Conservation (phyloP, 2,329 filamentous ascomycete genomes). For the Fusarium sp. region DNA sequence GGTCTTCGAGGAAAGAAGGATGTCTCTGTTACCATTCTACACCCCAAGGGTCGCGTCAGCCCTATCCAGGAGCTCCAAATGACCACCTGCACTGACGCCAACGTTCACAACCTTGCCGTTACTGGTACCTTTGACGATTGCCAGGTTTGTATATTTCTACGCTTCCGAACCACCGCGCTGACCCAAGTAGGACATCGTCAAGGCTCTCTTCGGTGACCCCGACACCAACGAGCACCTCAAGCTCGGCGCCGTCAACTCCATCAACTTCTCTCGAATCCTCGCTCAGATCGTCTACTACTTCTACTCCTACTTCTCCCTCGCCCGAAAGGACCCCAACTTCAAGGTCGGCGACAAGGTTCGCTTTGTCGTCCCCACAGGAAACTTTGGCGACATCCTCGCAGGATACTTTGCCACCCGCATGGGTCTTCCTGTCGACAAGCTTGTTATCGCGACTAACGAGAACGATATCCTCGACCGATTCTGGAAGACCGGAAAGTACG, state of each 20-base stretch:
- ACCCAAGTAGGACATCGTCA: slow-evolving; percentile 72
- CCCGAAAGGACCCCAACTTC: slow-evolving; percentile 69
- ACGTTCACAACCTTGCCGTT: slow-evolving; percentile 92
- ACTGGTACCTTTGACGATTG: slow-evolving; percentile 96
- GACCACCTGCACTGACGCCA: slow-evolving; percentile 90
- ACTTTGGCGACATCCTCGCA: slow-evolving; percentile 92
- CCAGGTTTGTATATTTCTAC: slow-evolving; percentile 66
- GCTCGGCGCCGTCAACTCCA: slow-evolving; percentile 94
- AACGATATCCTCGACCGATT: slow-evolving; percentile 98
- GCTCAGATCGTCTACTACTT: slow-evolving; percentile 99
- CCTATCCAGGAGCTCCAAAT: slow-evolving; percentile 97
- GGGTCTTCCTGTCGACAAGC: slow-evolving; percentile 88
- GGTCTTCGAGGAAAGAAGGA: slow-evolving; percentile 96
- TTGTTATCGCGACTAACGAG: slow-evolving; percentile 94
- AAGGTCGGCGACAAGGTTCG: slow-evolving; percentile 76
- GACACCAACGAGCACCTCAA: slow-evolving; percentile 85
- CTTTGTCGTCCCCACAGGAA: slow-evolving; percentile 93
- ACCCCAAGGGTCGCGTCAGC: slow-evolving; percentile 90
- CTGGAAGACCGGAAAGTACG: slow-evolving; percentile 89
- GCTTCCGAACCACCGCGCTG: neutral
- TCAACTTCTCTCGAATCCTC: slow-evolving; percentile 95
- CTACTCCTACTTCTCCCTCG: slow-evolving; percentile 88
- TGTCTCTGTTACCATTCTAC: slow-evolving; percentile 94
- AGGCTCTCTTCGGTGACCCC: slow-evolving; percentile 88
- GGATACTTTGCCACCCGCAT: slow-evolving; percentile 93